These are phyloP conservation scores for Cordyceps pruinosa DNA, from an alignment of 2,329 filamentous ascomycete species.

Conservation along the genomic window DNA sequence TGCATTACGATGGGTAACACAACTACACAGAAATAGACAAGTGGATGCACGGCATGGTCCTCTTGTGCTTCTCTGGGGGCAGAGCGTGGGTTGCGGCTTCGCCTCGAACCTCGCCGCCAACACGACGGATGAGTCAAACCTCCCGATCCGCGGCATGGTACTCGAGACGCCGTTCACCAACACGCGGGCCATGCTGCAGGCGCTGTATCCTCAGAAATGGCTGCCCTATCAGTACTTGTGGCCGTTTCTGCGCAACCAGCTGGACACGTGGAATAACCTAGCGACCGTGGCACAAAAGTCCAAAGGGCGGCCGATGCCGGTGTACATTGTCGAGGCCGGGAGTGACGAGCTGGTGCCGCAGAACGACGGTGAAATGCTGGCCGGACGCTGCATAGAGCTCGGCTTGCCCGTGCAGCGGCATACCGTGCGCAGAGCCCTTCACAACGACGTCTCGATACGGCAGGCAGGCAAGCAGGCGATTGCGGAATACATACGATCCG, in stretches of 20 bases:
- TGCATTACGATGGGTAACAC: constrained; percentile 53
- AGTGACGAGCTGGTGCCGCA: constrained; percentile 53
- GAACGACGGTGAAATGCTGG: constrained; percentile 40
- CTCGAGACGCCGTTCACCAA: constrained; percentile 73
- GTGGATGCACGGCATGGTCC: constrained; percentile 19
- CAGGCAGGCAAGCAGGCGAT: constrained; percentile 38
- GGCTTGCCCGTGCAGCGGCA: constrained; percentile 38
- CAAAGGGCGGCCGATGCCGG: constrained; percentile 22
- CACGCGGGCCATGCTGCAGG: constrained; percentile 61
- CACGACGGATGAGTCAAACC: constrained; percentile 27
- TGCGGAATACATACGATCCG: constrained; percentile 33
- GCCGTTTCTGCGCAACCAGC: constrained; percentile 62
- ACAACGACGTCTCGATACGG: constrained; percentile 48
- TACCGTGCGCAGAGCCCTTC: constrained; percentile 43
- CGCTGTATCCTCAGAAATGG: constrained; percentile 72
- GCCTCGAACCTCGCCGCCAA: constrained; percentile 53
- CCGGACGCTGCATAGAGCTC: constrained; percentile 40
- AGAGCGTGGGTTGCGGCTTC: constrained; percentile 68
- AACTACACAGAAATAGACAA: constrained; percentile 28
- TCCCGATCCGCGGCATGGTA: constrained; percentile 45
- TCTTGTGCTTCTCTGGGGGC: constrained; percentile 62
- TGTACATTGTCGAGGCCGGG: constrained; percentile 49
- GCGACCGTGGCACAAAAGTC: constrained; percentile 30
- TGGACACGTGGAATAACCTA: constrained; percentile 49
- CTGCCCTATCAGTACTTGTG: constrained; percentile 69